A percentile compares a stretch with the other conserved stretches of the same genome.
Evolutionary conservation across 2,329 filamentous ascomycete genomes (phyloP).

Genomic region (Colletotrichum chlorophyti): DNA sequence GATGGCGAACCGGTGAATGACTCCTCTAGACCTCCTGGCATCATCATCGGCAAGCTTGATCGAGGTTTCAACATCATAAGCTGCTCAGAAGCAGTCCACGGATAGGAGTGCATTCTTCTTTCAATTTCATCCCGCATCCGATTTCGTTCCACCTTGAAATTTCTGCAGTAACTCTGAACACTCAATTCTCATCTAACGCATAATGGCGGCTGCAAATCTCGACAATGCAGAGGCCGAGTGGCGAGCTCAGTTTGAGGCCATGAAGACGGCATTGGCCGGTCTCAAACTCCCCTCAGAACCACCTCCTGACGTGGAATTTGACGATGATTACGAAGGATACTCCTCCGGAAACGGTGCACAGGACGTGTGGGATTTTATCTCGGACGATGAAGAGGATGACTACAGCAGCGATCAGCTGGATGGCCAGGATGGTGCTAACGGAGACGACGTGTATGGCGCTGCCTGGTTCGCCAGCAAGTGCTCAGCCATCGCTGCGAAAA

Average conservation of each 20-base stretch:
- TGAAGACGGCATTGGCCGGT: slow-evolving; percentile 84
- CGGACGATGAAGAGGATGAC: slow-evolving; percentile 72
- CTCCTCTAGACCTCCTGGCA: slow-evolving; percentile 4
- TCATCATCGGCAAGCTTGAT: background rate
- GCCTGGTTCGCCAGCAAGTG: slow-evolving; percentile 79
- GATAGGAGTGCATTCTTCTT: no score
- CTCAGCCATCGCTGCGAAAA: slow-evolving; percentile 67
- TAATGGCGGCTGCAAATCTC: slow-evolving; percentile 44
- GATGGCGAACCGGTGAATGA: slow-evolving; percentile 16
- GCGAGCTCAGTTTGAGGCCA: slow-evolving; percentile 83
- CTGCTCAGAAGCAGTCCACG: no score
- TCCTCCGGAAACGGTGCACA: slow-evolving; percentile 70
- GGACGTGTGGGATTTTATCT: slow-evolving; percentile 94
- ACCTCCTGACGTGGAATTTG: slow-evolving; percentile 60
- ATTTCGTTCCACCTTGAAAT: no score
- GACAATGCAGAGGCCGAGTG: slow-evolving; percentile 67
- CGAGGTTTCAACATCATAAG: background rate
- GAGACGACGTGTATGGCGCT: slow-evolving; percentile 54
- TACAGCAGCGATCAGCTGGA: slow-evolving; percentile 62
- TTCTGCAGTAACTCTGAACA: background rate
- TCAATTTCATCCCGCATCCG: background rate
- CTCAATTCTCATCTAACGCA: background rate
- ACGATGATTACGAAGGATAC: slow-evolving; percentile 67
- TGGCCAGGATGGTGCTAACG: slow-evolving; percentile 39
- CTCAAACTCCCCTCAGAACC: slow-evolving; percentile 57